A percentile compares a stretch with the other conserved stretches of the same genome.
Evolutionary conservation across 176 grass and related monocot species (phyloP).

Genomic region (Stipa capillata): DNA sequence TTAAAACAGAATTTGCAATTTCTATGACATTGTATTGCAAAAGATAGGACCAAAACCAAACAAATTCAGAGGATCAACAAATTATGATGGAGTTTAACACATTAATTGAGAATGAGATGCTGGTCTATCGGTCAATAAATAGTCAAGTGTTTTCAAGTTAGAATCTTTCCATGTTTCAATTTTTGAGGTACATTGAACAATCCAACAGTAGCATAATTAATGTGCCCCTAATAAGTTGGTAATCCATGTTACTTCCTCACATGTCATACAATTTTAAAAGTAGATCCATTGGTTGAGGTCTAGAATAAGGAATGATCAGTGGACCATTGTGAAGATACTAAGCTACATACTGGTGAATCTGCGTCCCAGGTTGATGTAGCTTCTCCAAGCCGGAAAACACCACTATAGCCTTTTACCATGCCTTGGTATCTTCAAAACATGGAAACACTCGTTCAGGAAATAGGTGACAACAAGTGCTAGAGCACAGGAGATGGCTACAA

Average conservation of each 20-base stretch:
- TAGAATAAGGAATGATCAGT: not conserved
- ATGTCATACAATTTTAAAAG: not conserved
- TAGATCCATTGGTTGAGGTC: not conserved
- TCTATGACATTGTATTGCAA: not conserved
- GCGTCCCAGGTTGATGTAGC: slow-evolving; percentile 99
- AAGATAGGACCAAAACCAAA: not conserved
- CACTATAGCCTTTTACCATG: slow-evolving; percentile 89
- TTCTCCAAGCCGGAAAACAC: slow-evolving; percentile 87
- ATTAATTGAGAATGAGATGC: not conserved
- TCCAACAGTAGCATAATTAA: not conserved
- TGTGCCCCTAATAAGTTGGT: not conserved
- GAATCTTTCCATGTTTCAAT: not conserved
- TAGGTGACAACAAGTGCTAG: not conserved
- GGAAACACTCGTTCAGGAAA: not conserved
- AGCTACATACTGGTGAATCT: slow-evolving; percentile 75
- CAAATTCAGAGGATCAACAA: not conserved
- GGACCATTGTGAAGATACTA: not conserved
- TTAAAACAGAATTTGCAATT: not conserved
- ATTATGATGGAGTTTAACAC: not conserved
- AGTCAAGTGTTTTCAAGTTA: not conserved
- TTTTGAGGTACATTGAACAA: not conserved
- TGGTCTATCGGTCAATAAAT: not conserved
- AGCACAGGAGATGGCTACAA: not conserved
- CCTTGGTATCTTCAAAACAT: slow-evolving; percentile 80
- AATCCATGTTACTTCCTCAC: not conserved